These are phyloP conservation scores for Purpureocillium lavendulum DNA, from an alignment of 2,329 filamentous ascomycete genomes.

Conservation along the genomic window DNA sequence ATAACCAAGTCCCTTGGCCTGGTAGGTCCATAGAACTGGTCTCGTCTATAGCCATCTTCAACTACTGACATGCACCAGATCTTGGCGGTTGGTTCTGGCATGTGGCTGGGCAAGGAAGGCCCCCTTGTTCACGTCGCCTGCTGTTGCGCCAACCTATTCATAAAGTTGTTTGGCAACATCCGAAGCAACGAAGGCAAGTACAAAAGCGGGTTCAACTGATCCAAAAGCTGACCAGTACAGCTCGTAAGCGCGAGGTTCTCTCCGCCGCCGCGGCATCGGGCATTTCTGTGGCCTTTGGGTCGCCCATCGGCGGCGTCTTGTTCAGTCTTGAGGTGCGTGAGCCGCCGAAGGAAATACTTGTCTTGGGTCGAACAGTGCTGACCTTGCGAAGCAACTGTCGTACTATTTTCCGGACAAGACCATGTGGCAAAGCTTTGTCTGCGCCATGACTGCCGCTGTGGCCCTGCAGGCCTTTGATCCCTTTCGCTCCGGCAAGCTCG, in stretches of 20 bases:
- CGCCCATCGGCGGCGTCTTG: constrained; percentile 86
- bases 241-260: constrained; percentile 85
- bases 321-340: constrained; percentile 76
- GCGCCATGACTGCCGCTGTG: constrained; percentile 96
- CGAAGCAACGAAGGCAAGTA: constrained; percentile 72
- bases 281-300: constrained; percentile 89
- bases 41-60: not conserved
- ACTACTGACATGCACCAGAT: constrained; percentile 42
- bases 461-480: constrained; percentile 89
- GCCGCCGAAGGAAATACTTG: not conserved
- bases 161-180: constrained; percentile 74
- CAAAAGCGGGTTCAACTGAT: constrained; percentile 6
- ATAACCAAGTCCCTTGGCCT: constrained; percentile 82
- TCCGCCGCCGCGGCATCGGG: constrained; percentile 88
- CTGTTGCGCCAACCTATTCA: constrained; percentile 90
- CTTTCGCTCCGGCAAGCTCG: constrained; percentile 89
- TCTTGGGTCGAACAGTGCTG: too few relatives aligned
- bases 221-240: constrained; percentile 30
- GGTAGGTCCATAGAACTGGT: too few relatives aligned
- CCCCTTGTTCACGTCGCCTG: constrained; percentile 94
- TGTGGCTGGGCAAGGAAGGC: constrained; percentile 96
- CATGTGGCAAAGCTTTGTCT: constrained; percentile 99
- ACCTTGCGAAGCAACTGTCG: constrained; percentile 61
- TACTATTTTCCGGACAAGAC: constrained; percentile 99
- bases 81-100: constrained; percentile 82